A percentile compares a stretch with the other conserved stretches of the same genome.
phyloP scores from a whole-genome alignment of 2,329 filamentous ascomycete species.

The Venturia carpophila region DNA sequence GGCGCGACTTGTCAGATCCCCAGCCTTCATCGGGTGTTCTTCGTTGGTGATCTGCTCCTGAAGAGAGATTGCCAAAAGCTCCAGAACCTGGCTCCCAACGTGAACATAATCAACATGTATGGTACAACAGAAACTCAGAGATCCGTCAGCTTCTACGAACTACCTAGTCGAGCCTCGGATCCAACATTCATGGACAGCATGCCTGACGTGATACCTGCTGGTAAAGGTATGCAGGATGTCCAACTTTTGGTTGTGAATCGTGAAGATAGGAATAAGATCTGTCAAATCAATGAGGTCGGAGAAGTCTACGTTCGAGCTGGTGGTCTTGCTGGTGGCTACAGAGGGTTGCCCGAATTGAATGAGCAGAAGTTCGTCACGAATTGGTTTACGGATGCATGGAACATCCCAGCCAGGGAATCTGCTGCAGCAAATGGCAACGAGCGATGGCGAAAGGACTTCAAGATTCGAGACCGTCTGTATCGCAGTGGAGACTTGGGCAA shows the following conservation, averaged over 20 bases:
- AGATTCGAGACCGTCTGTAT: conserved; percentile 80
- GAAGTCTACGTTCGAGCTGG: conserved; percentile 77
- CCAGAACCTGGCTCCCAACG: conserved; percentile 67
- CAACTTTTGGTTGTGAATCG: conserved; percentile 79
- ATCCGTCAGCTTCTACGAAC: conserved; percentile 74
- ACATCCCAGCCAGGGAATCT: conserved; percentile 50
- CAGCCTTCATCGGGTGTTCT: conserved; percentile 70
- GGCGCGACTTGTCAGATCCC: conserved; percentile 72
- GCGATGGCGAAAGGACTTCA: conserved; percentile 70
- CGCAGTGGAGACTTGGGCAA: conserved; percentile 78
- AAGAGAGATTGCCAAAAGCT: conserved; percentile 72
- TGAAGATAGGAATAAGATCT: conserved; percentile 58
- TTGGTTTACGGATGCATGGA: conserved; percentile 72
- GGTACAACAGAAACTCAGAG: conserved; percentile 81
- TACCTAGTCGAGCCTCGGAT: conserved; percentile 58
- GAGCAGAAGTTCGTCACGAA: conserved; percentile 71
- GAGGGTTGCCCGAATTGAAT: conserved; percentile 55
- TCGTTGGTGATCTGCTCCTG: conserved; percentile 84
- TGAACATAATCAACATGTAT: conserved; percentile 75
- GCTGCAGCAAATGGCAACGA: conserved; percentile 46
- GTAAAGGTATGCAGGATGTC: conserved; percentile 75
- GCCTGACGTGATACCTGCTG: conserved; percentile 72
- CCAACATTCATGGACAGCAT: conserved; percentile 56
- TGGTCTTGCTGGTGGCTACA: conserved; percentile 76
- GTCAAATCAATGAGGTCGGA: conserved; percentile 71